Conservation (phyloP, 768 basidiomycete species). For the Phylloporus arenicola region DNA sequence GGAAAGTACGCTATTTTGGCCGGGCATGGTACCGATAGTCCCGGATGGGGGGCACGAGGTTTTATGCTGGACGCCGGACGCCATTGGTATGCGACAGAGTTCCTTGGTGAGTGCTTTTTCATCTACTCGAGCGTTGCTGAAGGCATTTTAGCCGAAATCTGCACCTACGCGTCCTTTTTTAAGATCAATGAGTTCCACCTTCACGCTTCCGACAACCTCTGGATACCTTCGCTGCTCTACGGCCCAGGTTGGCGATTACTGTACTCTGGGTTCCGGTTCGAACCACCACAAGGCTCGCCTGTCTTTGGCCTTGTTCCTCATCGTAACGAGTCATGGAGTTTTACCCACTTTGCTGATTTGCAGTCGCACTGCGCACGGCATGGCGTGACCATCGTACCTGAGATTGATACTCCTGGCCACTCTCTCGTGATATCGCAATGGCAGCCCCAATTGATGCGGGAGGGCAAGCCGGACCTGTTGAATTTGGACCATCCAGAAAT, state of each 20-base stretch:
- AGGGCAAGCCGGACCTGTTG: slow-evolving; percentile 32
- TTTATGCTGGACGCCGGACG: slow-evolving; percentile 45
- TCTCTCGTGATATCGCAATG: slow-evolving; percentile 42
- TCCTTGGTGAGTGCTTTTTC: slow-evolving; percentile 28
- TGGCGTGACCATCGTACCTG: slow-evolving; percentile 38
- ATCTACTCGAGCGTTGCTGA: neutral
- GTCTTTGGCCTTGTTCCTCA: slow-evolving; percentile 33
- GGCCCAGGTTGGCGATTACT: slow-evolving; percentile 37
- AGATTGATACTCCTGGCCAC: slow-evolving; percentile 42
- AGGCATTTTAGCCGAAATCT: slow-evolving; percentile 33
- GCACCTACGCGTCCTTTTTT: slow-evolving; percentile 42
- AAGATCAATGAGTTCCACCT: slow-evolving; percentile 41
- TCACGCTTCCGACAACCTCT: slow-evolving; percentile 40
- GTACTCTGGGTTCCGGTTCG: slow-evolving; percentile 40
- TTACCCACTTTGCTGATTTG: slow-evolving; percentile 27
- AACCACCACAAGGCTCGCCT: slow-evolving; percentile 31
- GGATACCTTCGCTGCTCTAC: slow-evolving; percentile 37
- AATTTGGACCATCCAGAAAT: slow-evolving; percentile 39
- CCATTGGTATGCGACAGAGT: slow-evolving; percentile 38
- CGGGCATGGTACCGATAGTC: slow-evolving; percentile 35
- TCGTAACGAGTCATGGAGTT: slow-evolving; percentile 39
- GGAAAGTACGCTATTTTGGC: slow-evolving; percentile 24
- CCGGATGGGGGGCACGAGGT: slow-evolving; percentile 42
- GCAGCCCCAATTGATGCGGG: slow-evolving; percentile 38
- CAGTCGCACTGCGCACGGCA: slow-evolving; percentile 35